phyloP scores from a whole-genome alignment of 306 rosid species.

The Luffa acutangula region DNA sequence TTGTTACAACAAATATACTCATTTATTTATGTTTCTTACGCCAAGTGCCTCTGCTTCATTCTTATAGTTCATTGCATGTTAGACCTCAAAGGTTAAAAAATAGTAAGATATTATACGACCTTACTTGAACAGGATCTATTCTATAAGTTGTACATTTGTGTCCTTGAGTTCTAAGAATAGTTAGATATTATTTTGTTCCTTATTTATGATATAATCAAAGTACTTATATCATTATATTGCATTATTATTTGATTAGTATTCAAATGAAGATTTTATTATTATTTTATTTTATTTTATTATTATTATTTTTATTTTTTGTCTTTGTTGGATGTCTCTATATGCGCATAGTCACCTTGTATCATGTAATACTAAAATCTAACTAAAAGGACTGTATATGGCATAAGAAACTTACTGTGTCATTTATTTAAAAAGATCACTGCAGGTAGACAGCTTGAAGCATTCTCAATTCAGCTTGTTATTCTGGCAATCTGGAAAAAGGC shows the following conservation, averaged over 20 bases:
- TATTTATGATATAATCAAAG: not conserved
- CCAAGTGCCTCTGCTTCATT: not conserved
- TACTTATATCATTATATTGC: not conserved
- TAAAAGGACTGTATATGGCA: not conserved
- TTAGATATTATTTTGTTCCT: not conserved
- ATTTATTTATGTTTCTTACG: not conserved
- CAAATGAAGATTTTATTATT: not conserved
- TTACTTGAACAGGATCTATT: too few species aligned
- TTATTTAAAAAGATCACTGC: slow-evolving; percentile 37
- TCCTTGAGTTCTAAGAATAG: not conserved
- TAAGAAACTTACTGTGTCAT: not conserved
- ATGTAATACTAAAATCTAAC: not conserved
- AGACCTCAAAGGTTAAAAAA: not conserved
- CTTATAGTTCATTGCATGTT: not conserved
- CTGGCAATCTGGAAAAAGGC: slow-evolving; percentile 99
- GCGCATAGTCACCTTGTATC: not conserved
- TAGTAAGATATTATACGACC: not conserved
- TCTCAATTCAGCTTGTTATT: slow-evolving; percentile 91
- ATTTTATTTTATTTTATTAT: too few species aligned
- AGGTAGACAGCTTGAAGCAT: slow-evolving; percentile 77
- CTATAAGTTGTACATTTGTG: too few species aligned
- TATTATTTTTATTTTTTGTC: not conserved
- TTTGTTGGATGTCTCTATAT: not conserved
- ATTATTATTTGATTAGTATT: not conserved
- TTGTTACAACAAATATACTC: not conserved